Evolutionary conservation across 768 basidiomycete genomes (phyloP), one percentile per base, ranked within the genome.

Genomic region (Zangia roseola): DNA sequence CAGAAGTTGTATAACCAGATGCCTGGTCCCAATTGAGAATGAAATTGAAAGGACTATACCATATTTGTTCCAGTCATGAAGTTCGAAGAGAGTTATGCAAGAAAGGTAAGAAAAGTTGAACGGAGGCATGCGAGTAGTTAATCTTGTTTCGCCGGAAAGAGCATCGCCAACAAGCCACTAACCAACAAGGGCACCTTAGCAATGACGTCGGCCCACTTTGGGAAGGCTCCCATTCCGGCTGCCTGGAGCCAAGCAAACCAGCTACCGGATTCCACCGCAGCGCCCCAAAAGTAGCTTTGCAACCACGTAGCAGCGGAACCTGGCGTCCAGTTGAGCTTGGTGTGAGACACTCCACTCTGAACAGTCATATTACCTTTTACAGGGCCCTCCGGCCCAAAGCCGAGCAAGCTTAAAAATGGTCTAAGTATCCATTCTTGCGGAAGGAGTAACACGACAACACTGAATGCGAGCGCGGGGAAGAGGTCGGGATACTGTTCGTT

Each of bases 171-270:
- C 8, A 58, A 2, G 30, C 36, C 17, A 2, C 35, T 52, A 2
- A 36, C 1, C 19, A 43, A 8, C 1, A 25, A 1, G 10, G 48
- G 52, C 1, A 35, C 6, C 14, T 30, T 47, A 13, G 23, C 8
- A 37, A 31, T 38, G 10, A 35, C 6, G 9, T 46, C 25, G 25
- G 36, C 39, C 54, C 54, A 56, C 34, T n/a, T n/a, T 0, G 57
- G 57, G 1, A 45, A 20, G 12, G 2, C 13, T 3, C 54, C 54
- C 50, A 49, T 53, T 7, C 47, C 58, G 12, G 54, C 58, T 19
- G 46, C 41, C 31, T 57, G 58, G 7, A 60, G 49, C 14, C 9
- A 20, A 16, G 59, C 16, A 28, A 60, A 60, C 49, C 51, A 60
- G 23, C 51, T 50, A 3, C 40, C 40, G 3, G 55, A 0, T 19